Conservation (phyloP, 495 filamentous ascomycete species). For the Trichoderma virens region DNA sequence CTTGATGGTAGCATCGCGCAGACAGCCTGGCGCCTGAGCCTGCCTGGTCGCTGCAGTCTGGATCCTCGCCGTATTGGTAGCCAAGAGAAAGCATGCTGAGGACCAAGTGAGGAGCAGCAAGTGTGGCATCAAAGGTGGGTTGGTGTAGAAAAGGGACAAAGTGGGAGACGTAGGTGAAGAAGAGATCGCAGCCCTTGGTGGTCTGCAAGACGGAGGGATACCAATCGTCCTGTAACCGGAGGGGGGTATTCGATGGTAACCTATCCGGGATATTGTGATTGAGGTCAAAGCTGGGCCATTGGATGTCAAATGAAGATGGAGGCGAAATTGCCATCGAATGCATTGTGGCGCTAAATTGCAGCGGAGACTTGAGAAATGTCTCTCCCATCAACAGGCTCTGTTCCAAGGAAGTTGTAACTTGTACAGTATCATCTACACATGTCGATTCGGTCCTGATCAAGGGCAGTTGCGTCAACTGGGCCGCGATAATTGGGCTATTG, state of each 20-base stretch:
- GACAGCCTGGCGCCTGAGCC: constrained; percentile 24
- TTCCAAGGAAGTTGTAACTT: constrained; percentile 14
- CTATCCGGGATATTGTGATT: constrained; percentile 9
- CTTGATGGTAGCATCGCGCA: constrained; percentile 26
- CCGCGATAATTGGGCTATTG: too few relatives aligned
- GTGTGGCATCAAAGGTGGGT: constrained; percentile 24
- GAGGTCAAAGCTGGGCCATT: constrained; percentile 2
- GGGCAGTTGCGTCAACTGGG: too few relatives aligned
- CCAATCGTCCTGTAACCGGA: constrained; percentile 22
- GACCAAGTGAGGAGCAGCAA: constrained; percentile 17
- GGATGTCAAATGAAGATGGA: not conserved
- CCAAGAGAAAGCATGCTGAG: constrained; percentile 29
- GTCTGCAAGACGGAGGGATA: constrained; percentile 21
- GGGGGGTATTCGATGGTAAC: constrained; percentile 14
- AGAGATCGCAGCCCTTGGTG: constrained; percentile 23
- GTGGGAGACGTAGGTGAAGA: constrained; percentile 24
- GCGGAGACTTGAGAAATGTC: constrained; percentile 12
- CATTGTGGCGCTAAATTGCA: not conserved
- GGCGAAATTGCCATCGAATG: constrained; percentile 13
- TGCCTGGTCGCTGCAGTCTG: constrained; percentile 21
- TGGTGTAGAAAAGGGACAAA: constrained; percentile 31
- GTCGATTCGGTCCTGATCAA: too few relatives aligned
- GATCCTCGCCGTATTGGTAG: constrained; percentile 32
- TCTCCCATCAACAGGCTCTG: constrained; percentile 17
- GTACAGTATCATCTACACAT: not conserved